Evolutionary conservation across 768 basidiomycete genomes (phyloP).

Genomic region (Fomitopsis pulvina): DNA sequence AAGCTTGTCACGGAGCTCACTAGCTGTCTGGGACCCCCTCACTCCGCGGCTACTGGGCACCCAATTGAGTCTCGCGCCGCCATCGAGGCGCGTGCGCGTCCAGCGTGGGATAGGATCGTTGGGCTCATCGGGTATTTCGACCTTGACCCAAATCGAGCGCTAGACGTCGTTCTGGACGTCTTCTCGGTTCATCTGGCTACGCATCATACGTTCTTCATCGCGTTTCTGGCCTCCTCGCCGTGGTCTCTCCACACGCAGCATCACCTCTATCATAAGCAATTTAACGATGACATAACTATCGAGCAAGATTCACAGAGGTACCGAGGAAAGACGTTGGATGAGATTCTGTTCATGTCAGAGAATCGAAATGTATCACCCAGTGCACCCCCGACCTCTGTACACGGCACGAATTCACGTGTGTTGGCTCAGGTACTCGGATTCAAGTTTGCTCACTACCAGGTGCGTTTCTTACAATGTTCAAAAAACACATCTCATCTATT

Average conservation of each 20-base stretch:
- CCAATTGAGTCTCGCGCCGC: conserved; percentile 52
- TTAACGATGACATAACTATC: conserved; percentile 30
- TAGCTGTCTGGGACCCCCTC: conserved; percentile 67
- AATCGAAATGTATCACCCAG: conserved; percentile 16
- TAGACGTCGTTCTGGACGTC: conserved; percentile 91
- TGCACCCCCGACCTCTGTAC: conserved; percentile 6
- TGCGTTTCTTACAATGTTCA: too few relatives aligned
- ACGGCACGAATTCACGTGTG: conserved; percentile 44
- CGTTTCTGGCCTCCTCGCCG: conserved; percentile 79
- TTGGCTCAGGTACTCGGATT: conserved; percentile 95
- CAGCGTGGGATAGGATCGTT: conserved; percentile 79
- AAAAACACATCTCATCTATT: too few relatives aligned
- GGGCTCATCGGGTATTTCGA: conserved; percentile 95
- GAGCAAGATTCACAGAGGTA: conserved; percentile 36
- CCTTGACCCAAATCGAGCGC: conserved; percentile 87
- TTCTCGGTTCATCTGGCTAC: conserved; percentile 75
- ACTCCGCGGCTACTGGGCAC: conserved; percentile 58
- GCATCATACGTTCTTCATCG: conserved; percentile 86
- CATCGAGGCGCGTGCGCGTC: conserved; percentile 58
- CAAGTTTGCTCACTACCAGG: conserved; percentile 91
- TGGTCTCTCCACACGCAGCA: conserved; percentile 47
- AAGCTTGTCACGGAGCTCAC: conserved; percentile 84
- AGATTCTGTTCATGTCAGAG: conserved; percentile 56
- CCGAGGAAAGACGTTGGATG: conserved; percentile 57
- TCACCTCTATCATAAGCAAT: conserved; percentile 18